Percentiles rank a stretch among this genome's conserved stretches.
Conservation (phyloP, 2,329 filamentous ascomycete species). For the Aspergillus brunneoviolaceus region DNA sequence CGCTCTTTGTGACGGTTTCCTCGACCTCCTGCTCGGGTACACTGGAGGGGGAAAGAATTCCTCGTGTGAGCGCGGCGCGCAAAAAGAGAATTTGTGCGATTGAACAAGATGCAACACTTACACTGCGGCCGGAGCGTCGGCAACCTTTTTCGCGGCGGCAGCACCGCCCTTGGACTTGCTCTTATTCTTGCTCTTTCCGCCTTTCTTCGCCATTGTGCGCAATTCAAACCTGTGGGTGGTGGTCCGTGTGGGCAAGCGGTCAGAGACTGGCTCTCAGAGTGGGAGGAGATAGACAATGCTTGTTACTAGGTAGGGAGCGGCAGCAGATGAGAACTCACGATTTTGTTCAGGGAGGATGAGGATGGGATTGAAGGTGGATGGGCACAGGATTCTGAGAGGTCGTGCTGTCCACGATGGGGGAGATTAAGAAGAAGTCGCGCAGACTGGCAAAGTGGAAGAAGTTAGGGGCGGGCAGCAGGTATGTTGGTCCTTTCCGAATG, state of each 20-base stretch:
- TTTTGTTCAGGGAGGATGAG: neutral
- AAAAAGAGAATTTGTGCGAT: neutral
- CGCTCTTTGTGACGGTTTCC: slow-evolving; percentile 19
- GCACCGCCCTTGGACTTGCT: slow-evolving; percentile 27
- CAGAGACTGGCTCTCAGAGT: slow-evolving; percentile 14
- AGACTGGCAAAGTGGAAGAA: slow-evolving; percentile 10
- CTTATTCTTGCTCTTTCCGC: slow-evolving; percentile 33
- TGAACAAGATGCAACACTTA: slow-evolving; percentile 24
- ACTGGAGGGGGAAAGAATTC: neutral
- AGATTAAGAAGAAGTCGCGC: neutral
- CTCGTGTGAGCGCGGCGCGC: neutral
- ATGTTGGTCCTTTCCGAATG: slow-evolving; percentile 22
- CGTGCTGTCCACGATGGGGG: slow-evolving; percentile 1
- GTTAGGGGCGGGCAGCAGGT: slow-evolving; percentile 20
- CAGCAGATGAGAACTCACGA: slow-evolving; percentile 14
- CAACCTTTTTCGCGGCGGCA: slow-evolving; percentile 26
- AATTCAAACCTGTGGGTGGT: slow-evolving; percentile 4
- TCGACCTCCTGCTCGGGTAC: slow-evolving; percentile 10
- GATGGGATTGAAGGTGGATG: slow-evolving; percentile 5
- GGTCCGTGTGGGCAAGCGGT: slow-evolving; percentile 6
- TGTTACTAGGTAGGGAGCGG: neutral
- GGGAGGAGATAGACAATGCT: slow-evolving; percentile 2
- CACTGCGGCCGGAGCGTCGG: slow-evolving; percentile 32
- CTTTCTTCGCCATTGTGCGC: slow-evolving; percentile 36
- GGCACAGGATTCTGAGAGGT: neutral